Conservation (phyloP, 306 rosid species). For the Herpetospermum pedunculosum region DNA sequence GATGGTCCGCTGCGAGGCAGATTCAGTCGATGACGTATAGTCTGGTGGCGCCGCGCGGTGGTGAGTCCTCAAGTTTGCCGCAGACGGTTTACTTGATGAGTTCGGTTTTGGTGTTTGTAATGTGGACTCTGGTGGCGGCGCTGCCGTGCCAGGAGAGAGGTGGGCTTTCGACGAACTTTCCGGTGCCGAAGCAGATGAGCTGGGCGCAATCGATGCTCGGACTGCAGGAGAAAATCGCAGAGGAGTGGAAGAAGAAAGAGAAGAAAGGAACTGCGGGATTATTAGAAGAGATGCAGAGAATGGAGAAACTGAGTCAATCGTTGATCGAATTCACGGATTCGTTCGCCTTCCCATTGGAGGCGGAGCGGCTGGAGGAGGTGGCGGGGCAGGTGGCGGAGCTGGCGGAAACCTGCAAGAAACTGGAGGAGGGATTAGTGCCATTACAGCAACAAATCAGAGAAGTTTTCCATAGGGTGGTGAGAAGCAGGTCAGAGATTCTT, state of each 20-base stretch:
- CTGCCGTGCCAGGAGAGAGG: slow-evolving; percentile 83
- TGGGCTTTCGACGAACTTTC: slow-evolving; percentile 47
- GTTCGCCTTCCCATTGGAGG: slow-evolving; percentile 50
- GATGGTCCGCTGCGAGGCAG: slow-evolving; percentile 86
- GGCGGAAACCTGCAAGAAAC: slow-evolving; percentile 50
- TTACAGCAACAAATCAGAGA: slow-evolving; percentile 82
- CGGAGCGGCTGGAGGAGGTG: slow-evolving; percentile 43
- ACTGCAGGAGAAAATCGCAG: slow-evolving; percentile 72
- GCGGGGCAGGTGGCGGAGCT: slow-evolving; percentile 51
- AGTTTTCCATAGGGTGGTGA: slow-evolving; percentile 67
- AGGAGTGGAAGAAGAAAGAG: slow-evolving; percentile 97
- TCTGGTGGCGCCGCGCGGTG: slow-evolving; percentile 60
- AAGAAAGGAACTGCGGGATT: slow-evolving; percentile 63
- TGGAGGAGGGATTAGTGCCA: slow-evolving; percentile 86
- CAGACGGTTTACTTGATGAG: slow-evolving; percentile 62
- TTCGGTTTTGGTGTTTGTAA: slow-evolving; percentile 37
- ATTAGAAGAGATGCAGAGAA: slow-evolving; percentile 69
- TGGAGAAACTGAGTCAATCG: slow-evolving; percentile 54
- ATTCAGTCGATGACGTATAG: slow-evolving; percentile 62
- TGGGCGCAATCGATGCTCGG: slow-evolving; percentile 76
- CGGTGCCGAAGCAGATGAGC: slow-evolving; percentile 29
- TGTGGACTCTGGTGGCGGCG: slow-evolving; percentile 81
- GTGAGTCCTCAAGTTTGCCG: slow-evolving; percentile 42
- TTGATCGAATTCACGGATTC: slow-evolving; percentile 55
- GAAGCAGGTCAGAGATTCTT: slow-evolving; percentile 78